Percentiles rank a stretch among this genome's conserved stretches.
Evolutionary conservation across 1,284 basidiomycete species (phyloP).

Genomic region (Tylopilus sp.): DNA sequence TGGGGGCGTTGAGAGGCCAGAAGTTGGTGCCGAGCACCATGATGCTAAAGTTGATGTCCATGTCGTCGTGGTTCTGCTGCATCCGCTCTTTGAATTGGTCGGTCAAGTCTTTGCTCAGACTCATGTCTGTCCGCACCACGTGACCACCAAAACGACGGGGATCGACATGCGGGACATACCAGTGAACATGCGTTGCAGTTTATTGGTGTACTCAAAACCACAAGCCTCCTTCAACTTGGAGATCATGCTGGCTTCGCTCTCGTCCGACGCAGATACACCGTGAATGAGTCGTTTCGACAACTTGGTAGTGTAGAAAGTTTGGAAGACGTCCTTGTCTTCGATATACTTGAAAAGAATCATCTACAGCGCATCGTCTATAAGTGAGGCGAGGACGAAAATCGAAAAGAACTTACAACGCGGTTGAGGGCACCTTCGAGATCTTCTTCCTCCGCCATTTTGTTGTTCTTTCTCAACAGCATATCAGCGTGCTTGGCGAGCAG

Average conservation of each 20-base stretch:
- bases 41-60: slow-evolving; percentile 88
- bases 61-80: slow-evolving; percentile 77
- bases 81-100: slow-evolving; percentile 96
- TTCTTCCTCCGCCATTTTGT: slow-evolving; percentile 91
- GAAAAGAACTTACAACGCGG: slow-evolving; percentile 67
- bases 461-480: slow-evolving; percentile 88
- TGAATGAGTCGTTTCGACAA: slow-evolving; percentile 94
- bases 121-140: slow-evolving; percentile 68
- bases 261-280: slow-evolving; percentile 91
- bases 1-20: slow-evolving; percentile 87
- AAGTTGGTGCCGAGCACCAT: slow-evolving; percentile 96
- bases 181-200: slow-evolving; percentile 98
- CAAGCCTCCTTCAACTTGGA: slow-evolving; percentile 97
- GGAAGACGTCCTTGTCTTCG: slow-evolving; percentile 99
- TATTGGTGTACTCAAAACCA: slow-evolving; percentile 98
- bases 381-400: background rate
- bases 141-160: background rate
- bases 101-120: slow-evolving; percentile 92
- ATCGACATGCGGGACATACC: slow-evolving; percentile 44
- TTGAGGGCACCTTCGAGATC: slow-evolving; percentile 89
- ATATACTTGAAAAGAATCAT: slow-evolving; percentile 99
- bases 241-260: slow-evolving; percentile 98
- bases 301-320: slow-evolving; percentile 98
- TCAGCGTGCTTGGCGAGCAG: slow-evolving; percentile 94
- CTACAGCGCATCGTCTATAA: slow-evolving; percentile 40